Conservation (phyloP, 2,329 filamentous ascomycete species). For the Aspergillus tamarii region DNA sequence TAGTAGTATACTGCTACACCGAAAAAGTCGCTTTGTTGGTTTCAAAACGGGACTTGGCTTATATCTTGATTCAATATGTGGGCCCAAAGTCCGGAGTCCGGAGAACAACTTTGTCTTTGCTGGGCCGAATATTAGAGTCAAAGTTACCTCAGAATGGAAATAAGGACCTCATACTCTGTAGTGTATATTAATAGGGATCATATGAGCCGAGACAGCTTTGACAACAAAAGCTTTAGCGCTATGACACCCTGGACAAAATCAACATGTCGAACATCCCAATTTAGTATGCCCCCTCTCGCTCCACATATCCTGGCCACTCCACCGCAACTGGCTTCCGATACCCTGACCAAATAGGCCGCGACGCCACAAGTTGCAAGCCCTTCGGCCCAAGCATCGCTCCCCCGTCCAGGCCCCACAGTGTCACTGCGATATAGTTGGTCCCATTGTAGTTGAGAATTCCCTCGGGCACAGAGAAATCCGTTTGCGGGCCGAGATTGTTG, state of each 20-base stretch:
- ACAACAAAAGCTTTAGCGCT: background rate
- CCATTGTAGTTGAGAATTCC: constrained; percentile 56
- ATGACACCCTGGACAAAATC: background rate
- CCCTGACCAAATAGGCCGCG: background rate
- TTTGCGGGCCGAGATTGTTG: constrained; percentile 56
- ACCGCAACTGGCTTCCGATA: background rate
- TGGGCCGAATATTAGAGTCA: no score
- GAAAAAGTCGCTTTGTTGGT: no score
- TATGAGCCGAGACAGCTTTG: background rate
- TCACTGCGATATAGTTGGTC: constrained; percentile 11
- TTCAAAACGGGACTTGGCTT: no score
- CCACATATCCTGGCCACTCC: background rate
- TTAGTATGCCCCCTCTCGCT: background rate
- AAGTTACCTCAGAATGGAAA: no score
- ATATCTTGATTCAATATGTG: no score
- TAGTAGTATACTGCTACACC: no score
- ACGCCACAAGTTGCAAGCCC: background rate
- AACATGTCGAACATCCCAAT: background rate
- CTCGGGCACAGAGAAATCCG: constrained; percentile 54
- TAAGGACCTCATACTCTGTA: no score
- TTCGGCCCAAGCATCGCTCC: background rate
- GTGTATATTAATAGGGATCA: background rate
- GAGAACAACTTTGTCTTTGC: no score
- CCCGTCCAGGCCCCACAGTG: constrained; percentile 3
- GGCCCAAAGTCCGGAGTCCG: no score